Percentiles rank a stretch among this genome's conserved stretches.
phyloP scores from a whole-genome alignment of 2,329 filamentous ascomycete species.

The Colletotrichum plurivorum region DNA sequence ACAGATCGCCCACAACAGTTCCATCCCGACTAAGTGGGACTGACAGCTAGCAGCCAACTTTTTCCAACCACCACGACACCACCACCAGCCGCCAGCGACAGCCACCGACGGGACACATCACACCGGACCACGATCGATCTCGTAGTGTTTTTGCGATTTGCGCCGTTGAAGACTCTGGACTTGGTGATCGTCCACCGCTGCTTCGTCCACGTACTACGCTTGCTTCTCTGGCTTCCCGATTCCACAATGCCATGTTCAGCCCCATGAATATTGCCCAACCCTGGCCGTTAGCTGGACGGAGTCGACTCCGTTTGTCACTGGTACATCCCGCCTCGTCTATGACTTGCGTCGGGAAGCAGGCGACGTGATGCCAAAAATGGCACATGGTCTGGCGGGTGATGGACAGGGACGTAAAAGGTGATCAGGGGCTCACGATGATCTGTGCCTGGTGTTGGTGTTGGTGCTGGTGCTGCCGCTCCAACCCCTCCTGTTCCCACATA shows the following conservation, averaged over 20 bases:
- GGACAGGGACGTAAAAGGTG: conserved; percentile 24
- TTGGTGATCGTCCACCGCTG: conserved; percentile 11
- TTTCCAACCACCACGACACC: conserved; percentile 22
- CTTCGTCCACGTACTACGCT: conserved; percentile 24
- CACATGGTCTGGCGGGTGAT: conserved; percentile 14
- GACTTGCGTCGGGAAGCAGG: conserved; percentile 20
- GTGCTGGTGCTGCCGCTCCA: not conserved
- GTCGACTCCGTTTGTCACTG: conserved; percentile 17
- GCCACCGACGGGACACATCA: not conserved
- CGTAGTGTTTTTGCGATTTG: conserved; percentile 20
- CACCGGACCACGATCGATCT: conserved; percentile 23
- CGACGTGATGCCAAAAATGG: conserved; percentile 19
- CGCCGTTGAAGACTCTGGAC: not conserved
- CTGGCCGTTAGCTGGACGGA: conserved; percentile 6
- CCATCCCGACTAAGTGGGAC: conserved; percentile 34
- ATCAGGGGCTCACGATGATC: conserved; percentile 32
- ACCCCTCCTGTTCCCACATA: not conserved
- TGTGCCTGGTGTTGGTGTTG: not conserved
- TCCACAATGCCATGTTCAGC: conserved; percentile 16
- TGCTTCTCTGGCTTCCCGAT: not conserved
- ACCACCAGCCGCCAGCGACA: no score
- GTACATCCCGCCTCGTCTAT: not conserved
- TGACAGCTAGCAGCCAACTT: conserved; percentile 31
- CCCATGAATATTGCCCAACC: conserved; percentile 5
- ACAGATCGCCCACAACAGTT: conserved; percentile 37